Conservation (phyloP, 1,139 yeast genomes). For the Petasospora fabianii region DNA sequence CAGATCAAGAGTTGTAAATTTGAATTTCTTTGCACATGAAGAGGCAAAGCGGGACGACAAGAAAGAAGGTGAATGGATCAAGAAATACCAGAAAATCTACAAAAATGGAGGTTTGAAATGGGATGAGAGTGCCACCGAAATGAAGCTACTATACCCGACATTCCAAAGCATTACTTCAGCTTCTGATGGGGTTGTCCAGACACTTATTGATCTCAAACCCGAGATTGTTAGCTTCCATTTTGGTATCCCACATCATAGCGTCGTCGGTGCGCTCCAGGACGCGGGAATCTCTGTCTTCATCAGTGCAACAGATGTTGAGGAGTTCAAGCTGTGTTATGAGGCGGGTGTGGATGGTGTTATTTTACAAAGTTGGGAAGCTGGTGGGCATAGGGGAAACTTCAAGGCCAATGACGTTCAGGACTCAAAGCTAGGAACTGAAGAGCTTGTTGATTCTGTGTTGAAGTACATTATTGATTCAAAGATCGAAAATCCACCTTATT, state of each 20-base stretch:
- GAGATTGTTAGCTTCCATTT: constrained; percentile 47
- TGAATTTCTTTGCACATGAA: constrained; percentile 47
- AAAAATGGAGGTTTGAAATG: constrained; percentile 4
- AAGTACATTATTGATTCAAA: constrained; percentile 9
- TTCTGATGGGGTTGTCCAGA: constrained; percentile 15
- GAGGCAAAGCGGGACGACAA: constrained; percentile 7
- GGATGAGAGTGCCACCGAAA: not conserved
- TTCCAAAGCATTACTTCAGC: constrained; percentile 32
- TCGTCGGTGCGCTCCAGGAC: constrained; percentile 32
- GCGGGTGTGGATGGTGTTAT: constrained; percentile 40
- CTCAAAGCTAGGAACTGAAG: constrained; percentile 35
- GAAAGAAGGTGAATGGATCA: constrained; percentile 19
- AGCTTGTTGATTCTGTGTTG: constrained; percentile 32
- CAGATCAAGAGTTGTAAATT: constrained; percentile 31
- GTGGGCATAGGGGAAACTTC: constrained; percentile 52
- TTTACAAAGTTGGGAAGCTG: constrained; percentile 52
- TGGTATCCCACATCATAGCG: constrained; percentile 36
- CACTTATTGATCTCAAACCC: constrained; percentile 29
- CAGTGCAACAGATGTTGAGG: constrained; percentile 40
- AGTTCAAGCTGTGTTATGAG: constrained; percentile 31
- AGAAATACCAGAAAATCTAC: constrained; percentile 17
- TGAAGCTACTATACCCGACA: constrained; percentile 31
- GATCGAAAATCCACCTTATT: constrained; percentile 25
- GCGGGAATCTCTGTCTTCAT: constrained; percentile 38
- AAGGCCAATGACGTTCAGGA: constrained; percentile 30